Conservation (phyloP, 2,329 filamentous ascomycete species). For the Colletotrichum acutatum region DNA sequence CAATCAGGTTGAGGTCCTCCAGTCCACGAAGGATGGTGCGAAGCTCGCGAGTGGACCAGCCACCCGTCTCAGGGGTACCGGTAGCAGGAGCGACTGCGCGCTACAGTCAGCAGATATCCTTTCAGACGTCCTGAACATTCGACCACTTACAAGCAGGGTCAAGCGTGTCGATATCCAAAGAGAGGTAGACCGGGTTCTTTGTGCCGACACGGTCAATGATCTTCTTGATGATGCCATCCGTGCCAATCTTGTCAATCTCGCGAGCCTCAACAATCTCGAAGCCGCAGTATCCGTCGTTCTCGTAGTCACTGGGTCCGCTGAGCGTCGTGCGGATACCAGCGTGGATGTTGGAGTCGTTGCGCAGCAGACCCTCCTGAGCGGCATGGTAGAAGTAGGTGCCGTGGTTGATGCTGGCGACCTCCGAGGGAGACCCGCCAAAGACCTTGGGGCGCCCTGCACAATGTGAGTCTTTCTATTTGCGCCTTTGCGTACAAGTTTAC, state of each 20-base stretch:
- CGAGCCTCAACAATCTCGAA: constrained; percentile 84
- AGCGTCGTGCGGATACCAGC: constrained; percentile 88
- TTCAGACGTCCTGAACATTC: not conserved
- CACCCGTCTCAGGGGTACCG: constrained; percentile 80
- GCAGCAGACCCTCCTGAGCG: constrained; percentile 78
- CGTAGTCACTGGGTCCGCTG: constrained; percentile 82
- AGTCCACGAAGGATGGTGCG: constrained; percentile 77
- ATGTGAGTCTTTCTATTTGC: constrained; percentile 36
- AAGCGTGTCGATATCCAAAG: constrained; percentile 88
- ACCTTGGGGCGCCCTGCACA: constrained; percentile 83
- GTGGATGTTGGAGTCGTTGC: constrained; percentile 88
- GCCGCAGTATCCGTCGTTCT: constrained; percentile 86
- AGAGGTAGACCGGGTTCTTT: constrained; percentile 80
- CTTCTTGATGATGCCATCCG: constrained; percentile 80
- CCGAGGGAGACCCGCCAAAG: constrained; percentile 82
- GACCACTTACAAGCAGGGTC: constrained; percentile 74
- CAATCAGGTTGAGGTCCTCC: constrained; percentile 76
- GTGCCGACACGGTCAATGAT: constrained; percentile 82
- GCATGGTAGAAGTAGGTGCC: constrained; percentile 92
- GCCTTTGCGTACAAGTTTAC: constrained; percentile 37
- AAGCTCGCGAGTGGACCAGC: constrained; percentile 79
- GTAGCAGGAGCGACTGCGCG: constrained; percentile 74
- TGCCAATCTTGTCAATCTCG: constrained; percentile 62
- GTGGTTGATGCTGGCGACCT: constrained; percentile 84
- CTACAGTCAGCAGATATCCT: constrained; percentile 17